Evolutionary conservation across 768 basidiomycete species (phyloP), one percentile per base, ranked within the genome.

Genomic region (Fibroporia radiculosa): DNA sequence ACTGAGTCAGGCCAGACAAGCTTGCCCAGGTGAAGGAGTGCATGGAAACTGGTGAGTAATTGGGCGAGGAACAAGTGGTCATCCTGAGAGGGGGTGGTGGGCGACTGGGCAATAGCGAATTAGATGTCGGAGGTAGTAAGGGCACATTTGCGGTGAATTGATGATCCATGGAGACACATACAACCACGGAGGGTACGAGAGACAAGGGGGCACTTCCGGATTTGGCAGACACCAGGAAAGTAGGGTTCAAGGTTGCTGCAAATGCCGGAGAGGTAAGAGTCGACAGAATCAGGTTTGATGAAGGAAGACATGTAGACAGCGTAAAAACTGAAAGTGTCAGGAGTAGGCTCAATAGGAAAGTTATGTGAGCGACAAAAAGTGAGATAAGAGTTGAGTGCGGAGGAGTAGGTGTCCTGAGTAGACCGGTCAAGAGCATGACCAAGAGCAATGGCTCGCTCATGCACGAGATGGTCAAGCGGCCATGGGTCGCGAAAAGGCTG

Each of bases 241-340:
- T 50, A 48, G 0, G 51, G 28, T 42, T 66, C 58, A 4, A 70
- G 59, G 36, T 60, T 54, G 25, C 58, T 59, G 45, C 60, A 60
- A 13, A 70, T 66, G 12, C 69, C 67, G 0, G 66, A 64, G 2
- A 73, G 55, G 51, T 71, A 71, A 1, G 59, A 42, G 29, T 40
- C 40, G 13, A 70, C 63, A 0, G 66, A 67, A 10, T 45, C 26
- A 0, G 69, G 67, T 28, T 63, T 53, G 37, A 72, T 69, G 45
- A 66, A 62, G 24, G 55, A 51, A 3, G 45, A 63, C 60, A 66
- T 67, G 50, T 53, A 71, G 1, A 62, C 59, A 3, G 56, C 52
- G 47, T 48, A 73, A 19, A 65, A 62, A 7, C 57, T 58, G 2
- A 74, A 52, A 0, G 68, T 69, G 37, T 71, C 62, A 1, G 51